Evolutionary conservation across 176 grass and related monocot species (phyloP).

Genomic region (Avena atlantica): DNA sequence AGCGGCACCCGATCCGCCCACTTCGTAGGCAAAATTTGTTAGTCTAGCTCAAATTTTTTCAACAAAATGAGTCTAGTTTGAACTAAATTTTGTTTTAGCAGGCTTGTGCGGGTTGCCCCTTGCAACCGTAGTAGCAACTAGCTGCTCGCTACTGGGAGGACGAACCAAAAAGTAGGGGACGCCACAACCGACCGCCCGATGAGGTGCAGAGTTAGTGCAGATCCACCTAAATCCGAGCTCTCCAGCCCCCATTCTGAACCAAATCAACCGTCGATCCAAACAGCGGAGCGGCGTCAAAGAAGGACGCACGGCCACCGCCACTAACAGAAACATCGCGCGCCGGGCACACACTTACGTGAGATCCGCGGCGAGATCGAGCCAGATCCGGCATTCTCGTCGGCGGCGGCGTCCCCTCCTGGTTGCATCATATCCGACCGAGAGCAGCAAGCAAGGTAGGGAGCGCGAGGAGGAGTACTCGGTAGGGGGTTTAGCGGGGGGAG

Average conservation of each 20-base stretch:
- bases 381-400: constrained; percentile 48
- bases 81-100: too few species aligned
- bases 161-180: background rate
- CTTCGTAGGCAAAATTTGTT: too few species aligned
- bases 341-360: background rate
- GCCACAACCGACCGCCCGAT: background rate
- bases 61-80: too few species aligned
- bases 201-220: constrained; percentile 6
- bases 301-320: background rate
- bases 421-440: background rate
- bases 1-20: too few species aligned
- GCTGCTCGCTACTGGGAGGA: background rate
- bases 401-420: constrained; percentile 11
- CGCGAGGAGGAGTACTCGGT: background rate
- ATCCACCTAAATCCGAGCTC: constrained; percentile 25
- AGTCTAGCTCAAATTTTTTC: too few species aligned
- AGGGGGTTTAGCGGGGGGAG: constrained; percentile 32
- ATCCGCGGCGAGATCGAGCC: constrained; percentile 41
- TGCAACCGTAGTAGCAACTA: background rate
- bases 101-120: too few species aligned
- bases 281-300: background rate
- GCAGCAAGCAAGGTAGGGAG: background rate
- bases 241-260: constrained; percentile 1
- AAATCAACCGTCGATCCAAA: constrained; percentile 11
- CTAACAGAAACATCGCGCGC: background rate